Evolutionary conservation across 2,329 filamentous ascomycete species (phyloP).

Genomic region (Penicillium concentricum): DNA sequence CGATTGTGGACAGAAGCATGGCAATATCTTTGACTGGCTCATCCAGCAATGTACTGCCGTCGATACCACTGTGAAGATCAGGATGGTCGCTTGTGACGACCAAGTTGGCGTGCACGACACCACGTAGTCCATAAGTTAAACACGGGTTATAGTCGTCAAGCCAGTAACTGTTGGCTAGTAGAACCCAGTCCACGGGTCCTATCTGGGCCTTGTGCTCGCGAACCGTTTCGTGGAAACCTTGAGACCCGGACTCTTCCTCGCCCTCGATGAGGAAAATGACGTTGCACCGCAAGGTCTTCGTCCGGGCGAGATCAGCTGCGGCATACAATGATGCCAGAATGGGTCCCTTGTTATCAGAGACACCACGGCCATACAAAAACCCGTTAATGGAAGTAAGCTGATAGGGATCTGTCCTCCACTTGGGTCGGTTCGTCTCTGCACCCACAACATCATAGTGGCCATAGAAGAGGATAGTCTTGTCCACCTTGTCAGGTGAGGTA

Average conservation of each 20-base stretch:
- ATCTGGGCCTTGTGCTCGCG: slow-evolving; percentile 78
- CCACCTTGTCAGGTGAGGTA: slow-evolving; percentile 60
- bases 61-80: slow-evolving; percentile 94
- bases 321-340: slow-evolving; percentile 93
- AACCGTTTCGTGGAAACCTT: slow-evolving; percentile 84
- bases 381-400: slow-evolving; percentile 85
- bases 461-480: slow-evolving; percentile 92
- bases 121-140: slow-evolving; percentile 88
- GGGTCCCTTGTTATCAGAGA: slow-evolving; percentile 96
- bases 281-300: slow-evolving; percentile 81
- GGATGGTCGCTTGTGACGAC: slow-evolving; percentile 82
- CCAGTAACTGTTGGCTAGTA: slow-evolving; percentile 98
- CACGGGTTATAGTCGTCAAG: slow-evolving; percentile 94
- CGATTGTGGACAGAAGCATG: slow-evolving; percentile 75
- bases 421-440: slow-evolving; percentile 76
- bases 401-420: slow-evolving; percentile 88
- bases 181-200: slow-evolving; percentile 87
- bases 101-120: slow-evolving; percentile 89
- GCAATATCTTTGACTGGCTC: slow-evolving; percentile 92
- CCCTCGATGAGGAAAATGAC: slow-evolving; percentile 94
- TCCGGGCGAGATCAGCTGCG: slow-evolving; percentile 81
- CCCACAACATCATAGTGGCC: slow-evolving; percentile 97
- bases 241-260: slow-evolving; percentile 91
- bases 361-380: slow-evolving; percentile 92
- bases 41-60: slow-evolving; percentile 84